Conservation (phyloP, 345 rosid genomes). For the Camelina sativa region DNA sequence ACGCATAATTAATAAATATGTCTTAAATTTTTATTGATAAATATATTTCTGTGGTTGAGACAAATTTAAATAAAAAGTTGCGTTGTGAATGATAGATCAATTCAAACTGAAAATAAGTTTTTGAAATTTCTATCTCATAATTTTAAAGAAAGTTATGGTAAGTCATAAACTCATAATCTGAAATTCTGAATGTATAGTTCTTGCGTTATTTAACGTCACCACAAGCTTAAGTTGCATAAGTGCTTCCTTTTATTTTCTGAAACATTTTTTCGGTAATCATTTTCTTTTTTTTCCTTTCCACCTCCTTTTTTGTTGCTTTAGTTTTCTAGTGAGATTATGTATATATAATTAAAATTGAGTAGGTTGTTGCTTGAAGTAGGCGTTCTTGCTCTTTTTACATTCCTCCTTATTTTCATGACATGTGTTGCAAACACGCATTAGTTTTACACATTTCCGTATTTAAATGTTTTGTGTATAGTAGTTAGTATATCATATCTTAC, state of each 20-base stretch:
- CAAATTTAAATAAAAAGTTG: conserved; percentile 7
- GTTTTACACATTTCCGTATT: conserved; percentile 25
- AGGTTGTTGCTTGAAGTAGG: conserved; percentile 47
- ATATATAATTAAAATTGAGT: conserved; percentile 31
- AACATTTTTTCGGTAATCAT: not conserved
- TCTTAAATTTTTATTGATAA: conserved; percentile 6
- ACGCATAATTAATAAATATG: conserved; percentile 11
- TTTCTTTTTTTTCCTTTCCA: not conserved
- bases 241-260: conserved; percentile 31
- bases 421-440: conserved; percentile 40
- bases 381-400: conserved; percentile 34
- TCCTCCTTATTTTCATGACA: conserved; percentile 38
- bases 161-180: not conserved
- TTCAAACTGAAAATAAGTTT: not conserved
- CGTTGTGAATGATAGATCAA: conserved; percentile 4
- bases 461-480: conserved; percentile 1
- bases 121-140: not conserved
- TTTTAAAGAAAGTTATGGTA: not conserved
- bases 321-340: conserved; percentile 9
- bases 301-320: not conserved
- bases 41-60: not conserved
- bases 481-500: conserved; percentile 17
- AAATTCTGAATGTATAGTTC: not conserved
- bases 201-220: not conserved
- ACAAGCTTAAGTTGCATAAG: conserved; percentile 10